Evolutionary conservation across 2,329 filamentous ascomycete species (phyloP), one percentile per base, ranked within the genome.

Genomic region (Hymenoscyphus scutula): DNA sequence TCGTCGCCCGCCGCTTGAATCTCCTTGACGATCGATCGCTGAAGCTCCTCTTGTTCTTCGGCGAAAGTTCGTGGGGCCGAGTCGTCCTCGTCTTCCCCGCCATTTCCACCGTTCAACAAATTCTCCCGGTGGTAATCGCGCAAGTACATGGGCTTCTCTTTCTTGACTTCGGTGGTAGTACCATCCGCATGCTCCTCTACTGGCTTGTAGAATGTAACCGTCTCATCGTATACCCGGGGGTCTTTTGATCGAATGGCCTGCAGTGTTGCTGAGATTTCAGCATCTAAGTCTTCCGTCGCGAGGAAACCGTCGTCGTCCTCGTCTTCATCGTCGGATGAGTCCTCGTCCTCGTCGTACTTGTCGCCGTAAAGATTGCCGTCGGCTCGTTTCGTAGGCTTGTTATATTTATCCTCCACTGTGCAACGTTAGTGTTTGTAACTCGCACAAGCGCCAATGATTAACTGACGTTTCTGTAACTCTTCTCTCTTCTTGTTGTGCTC

Each of bases 401-500:
- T 76, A 76, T 89, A 92, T 77, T 97, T 98, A 71, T 97, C 90
- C 77, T 98, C 92, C 74, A 98, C 90, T 94, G 66, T 4, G 59
- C 10, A 45, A 19, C 5, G 57, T 68, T 54, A 68, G 62, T 59
- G 45, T 15, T 19, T 37, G 30, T 23, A 62, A 75, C 69, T 76
- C 3, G 41, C 41, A 71, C 53, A 4, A 54, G 59, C 23, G 66
- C 19, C n/a, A 19, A 45, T 45, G 23, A 53, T 68, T 57, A 30
- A 77, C 85, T 71, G 72, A 90, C 88, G 76, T 73, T 84, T 83
- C 17, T 92, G 88, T 67, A 87, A 80, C 75, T 99, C 95, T 74
- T 96, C 93, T 62, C 94, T 86, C 79, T 97, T 97, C 80, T 98
- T 97, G 79, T 99, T 99, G 78, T 98, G 84, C 76, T 99, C 95